These are phyloP conservation scores for Xylariomycetidae sp. DNA, from an alignment of 2,329 filamentous ascomycete genomes.

Conservation along the genomic window DNA sequence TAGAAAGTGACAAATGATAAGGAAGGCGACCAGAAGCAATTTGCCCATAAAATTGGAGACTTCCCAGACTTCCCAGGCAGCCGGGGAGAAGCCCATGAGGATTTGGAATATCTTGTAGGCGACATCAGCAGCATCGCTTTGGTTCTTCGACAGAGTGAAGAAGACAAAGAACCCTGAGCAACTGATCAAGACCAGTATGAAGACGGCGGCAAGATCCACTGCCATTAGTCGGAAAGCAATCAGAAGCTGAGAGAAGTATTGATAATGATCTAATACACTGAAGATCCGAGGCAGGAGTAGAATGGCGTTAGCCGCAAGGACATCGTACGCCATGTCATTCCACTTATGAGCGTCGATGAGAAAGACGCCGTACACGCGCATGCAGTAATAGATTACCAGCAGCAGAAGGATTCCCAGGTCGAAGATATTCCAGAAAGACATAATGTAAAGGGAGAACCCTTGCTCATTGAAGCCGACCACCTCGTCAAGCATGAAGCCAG, in stretches of 20 bases:
- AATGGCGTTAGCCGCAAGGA: slow-evolving; percentile 87
- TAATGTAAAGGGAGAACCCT: slow-evolving; percentile 91
- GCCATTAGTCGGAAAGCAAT: slow-evolving; percentile 96
- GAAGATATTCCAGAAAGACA: slow-evolving; percentile 97
- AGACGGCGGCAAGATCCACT: slow-evolving; percentile 78
- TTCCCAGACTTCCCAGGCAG: slow-evolving; percentile 85
- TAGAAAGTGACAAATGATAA: slow-evolving; percentile 93
- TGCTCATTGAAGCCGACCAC: slow-evolving; percentile 95
- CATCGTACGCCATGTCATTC: slow-evolving; percentile 85
- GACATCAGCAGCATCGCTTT: slow-evolving; percentile 67
- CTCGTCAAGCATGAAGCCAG: slow-evolving; percentile 94
- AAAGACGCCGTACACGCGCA: slow-evolving; percentile 83
- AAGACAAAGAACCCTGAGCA: slow-evolving; percentile 96
- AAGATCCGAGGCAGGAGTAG: slow-evolving; percentile 87
- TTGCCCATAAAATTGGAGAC: slow-evolving; percentile 75
- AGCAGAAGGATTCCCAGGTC: slow-evolving; percentile 85
- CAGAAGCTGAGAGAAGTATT: slow-evolving; percentile 90
- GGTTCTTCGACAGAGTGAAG: slow-evolving; percentile 74
- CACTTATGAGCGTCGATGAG: slow-evolving; percentile 70
- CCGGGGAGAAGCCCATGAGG: slow-evolving; percentile 91
- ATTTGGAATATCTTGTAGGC: slow-evolving; percentile 92
- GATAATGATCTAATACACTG: slow-evolving; percentile 89
- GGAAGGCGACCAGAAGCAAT: slow-evolving; percentile 70
- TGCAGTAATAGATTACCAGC: slow-evolving; percentile 82
- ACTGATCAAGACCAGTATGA: slow-evolving; percentile 76